Evolutionary conservation across 345 rosid genomes (phyloP).

Genomic region (Odontarrhena argentea): DNA sequence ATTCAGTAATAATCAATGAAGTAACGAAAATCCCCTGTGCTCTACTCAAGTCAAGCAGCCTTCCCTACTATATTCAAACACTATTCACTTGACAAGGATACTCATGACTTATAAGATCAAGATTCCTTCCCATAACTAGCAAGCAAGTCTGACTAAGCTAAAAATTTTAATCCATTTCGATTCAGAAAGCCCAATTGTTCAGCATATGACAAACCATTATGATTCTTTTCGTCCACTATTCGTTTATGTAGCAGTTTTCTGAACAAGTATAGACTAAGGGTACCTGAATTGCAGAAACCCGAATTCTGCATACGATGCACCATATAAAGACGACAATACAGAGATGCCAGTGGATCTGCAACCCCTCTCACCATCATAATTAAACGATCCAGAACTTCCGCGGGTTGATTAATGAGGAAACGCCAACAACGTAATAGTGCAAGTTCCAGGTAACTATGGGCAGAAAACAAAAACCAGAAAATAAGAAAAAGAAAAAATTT

Average conservation of each 20-base stretch:
- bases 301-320: constrained; percentile 70
- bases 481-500: constrained; percentile 13
- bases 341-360: constrained; percentile 82
- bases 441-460: constrained; percentile 77
- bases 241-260: constrained; percentile 2
- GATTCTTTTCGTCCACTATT: background rate
- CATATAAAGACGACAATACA: constrained; percentile 79
- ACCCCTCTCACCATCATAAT: constrained; percentile 84
- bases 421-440: constrained; percentile 91
- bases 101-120: background rate
- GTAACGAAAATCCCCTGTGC: constrained; percentile 5
- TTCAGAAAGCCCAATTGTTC: constrained; percentile 21
- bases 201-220: constrained; percentile 10
- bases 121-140: constrained; percentile 17
- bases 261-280: constrained; percentile 6
- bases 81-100: constrained; percentile 4
- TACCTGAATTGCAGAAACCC: constrained; percentile 60
- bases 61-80: constrained; percentile 13
- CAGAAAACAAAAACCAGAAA: constrained; percentile 25
- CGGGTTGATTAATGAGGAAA: constrained; percentile 62
- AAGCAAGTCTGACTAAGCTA: constrained; percentile 21
- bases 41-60: constrained; percentile 17
- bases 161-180: background rate
- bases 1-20: constrained; percentile 15
- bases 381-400: constrained; percentile 61